Evolutionary conservation across 768 basidiomycete species (phyloP), one percentile per base, ranked within the genome.

Genomic region (Auriscalpium microsporum): DNA sequence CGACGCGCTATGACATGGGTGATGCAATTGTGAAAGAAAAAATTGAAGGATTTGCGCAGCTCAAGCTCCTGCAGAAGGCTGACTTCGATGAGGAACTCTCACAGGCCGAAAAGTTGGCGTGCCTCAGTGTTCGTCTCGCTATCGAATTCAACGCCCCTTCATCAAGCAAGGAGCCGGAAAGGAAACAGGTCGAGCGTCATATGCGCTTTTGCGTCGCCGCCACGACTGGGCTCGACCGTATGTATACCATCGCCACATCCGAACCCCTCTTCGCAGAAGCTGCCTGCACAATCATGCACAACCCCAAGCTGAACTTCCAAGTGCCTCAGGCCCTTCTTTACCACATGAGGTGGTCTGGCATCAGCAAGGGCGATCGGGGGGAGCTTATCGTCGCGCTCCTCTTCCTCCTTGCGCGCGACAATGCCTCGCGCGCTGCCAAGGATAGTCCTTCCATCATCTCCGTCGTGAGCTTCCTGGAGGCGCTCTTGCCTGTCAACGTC

Each of bases 261-360:
- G 67, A 69, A 54, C 68, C 69, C 16, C 38, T 67, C 21, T 59
- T 70, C 11, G 62, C 65, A 1, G 68, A 70, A 57, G 68, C 65
- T 17, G 60, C 68, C 11, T 63, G 37, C 51, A 21, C 28, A 11
- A 21, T 60, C 44, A 63, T 63, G 63, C 35, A 28, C 19, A n/a
- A n/a, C n/a, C n/a, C n/a, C n/a, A n/a, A n/a, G n/a, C n/a, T n/a
- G n/a, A n/a, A n/a, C n/a, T n/a, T n/a, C n/a, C n/a, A n/a, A 36
- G 50, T 19, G 44, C 55, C 17, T 51, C 54, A 28, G n/a, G 50
- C 8, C 33, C 45, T 16, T 38, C 10, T 36, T 14, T 21, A 52
- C 16, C 45, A 55, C 10, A 4, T 59, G 11, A 34, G 14, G 6
- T 11, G 16, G 21, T 60, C 56, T 33, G 48, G 44, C 40, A 36